Evolutionary conservation across 805 yeast genomes (phyloP).

Genomic region (Starmerella cellae): DNA sequence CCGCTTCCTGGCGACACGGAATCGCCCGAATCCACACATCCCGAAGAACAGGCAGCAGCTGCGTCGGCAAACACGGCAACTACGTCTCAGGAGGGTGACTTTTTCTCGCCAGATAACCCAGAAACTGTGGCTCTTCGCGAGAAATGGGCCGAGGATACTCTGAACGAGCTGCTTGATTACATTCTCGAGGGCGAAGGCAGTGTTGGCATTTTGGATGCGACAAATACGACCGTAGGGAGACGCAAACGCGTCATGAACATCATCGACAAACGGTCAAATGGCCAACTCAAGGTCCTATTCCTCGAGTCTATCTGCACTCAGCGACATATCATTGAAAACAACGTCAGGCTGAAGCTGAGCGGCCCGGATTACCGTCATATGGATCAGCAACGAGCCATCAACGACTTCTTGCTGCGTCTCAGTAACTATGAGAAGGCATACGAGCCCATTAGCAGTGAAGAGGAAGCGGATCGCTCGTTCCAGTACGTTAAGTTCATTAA

Average conservation of each 20-base stretch:
- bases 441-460: conserved; percentile 75
- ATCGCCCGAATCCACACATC: conserved; percentile 15
- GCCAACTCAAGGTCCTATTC: conserved; percentile 57
- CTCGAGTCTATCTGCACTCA: conserved; percentile 83
- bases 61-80: neutral
- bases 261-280: conserved; percentile 29
- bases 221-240: conserved; percentile 67
- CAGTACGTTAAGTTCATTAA: conserved; percentile 93
- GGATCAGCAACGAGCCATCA: conserved; percentile 67
- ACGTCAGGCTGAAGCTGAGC: conserved; percentile 67
- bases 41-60: neutral
- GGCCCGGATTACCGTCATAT: conserved; percentile 88
- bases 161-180: conserved; percentile 71
- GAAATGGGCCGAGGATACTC: conserved; percentile 91
- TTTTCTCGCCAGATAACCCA: conserved; percentile 69
- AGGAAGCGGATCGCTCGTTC: conserved; percentile 45
- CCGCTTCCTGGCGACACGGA: conserved; percentile 29
- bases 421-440: conserved; percentile 78
- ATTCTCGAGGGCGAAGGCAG: conserved; percentile 70
- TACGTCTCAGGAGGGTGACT: conserved; percentile 56
- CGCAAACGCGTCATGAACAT: conserved; percentile 45
- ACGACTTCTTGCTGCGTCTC: conserved; percentile 70
- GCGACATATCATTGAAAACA: conserved; percentile 61
- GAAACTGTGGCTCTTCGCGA: conserved; percentile 58
- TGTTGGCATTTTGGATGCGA: conserved; percentile 89